Base-by-base conservation (phyloP, 2,329 filamentous ascomycete species). In the Sclerotinia spermophila region DNA sequence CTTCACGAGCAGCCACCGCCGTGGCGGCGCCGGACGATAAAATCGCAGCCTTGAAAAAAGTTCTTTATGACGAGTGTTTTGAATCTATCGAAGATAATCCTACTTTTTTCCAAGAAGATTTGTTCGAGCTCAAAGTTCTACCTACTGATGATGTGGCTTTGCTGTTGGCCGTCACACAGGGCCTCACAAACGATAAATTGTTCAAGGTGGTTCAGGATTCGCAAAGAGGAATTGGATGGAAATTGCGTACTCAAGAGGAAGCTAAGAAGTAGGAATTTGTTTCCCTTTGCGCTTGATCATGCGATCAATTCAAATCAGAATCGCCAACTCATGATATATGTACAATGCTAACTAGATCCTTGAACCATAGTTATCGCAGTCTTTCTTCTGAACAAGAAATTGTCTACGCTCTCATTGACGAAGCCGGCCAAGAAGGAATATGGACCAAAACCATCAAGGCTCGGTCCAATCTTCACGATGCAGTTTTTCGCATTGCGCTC, bases 391-490 rank as follows among this genome's bases (percentile, higher is more conserved):
- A 98, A 76, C 87, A 90, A 81, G 87, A 89, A 78, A 86, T 97
- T 78, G 91, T 98, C 38, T 98, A 96, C 85, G 89, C 90, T 74
- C 88, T 93, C 76, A 95, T 99, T 79, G 95, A 98, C 81, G 90
- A 92, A 76, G 90, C 92, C 42, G 92, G 92, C 74, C 87, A 88
- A 74, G 91, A 93, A 77, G 96, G 95, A 72, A 93, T 97, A 78
- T 99, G 96, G 96, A 91, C 91, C 73, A 93, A 93, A 79, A 91
- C 89, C 21, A 90, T 99, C 76, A 92, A 94, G 80, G 86, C 86
- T 75, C 89, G 90, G 72, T 90, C 93, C 71, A 92, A 93, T 81
- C 87, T 97, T 80, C 93, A 97, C 82, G 92, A 95, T 78, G 90
- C 90, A 65, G 88, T 92, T 51, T 86, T 98, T 76, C 92, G 92